A percentile compares a stretch with the other conserved stretches of the same genome.
phyloP scores from a whole-genome alignment of 75 land plant species.

The Picea sitchensis region DNA sequence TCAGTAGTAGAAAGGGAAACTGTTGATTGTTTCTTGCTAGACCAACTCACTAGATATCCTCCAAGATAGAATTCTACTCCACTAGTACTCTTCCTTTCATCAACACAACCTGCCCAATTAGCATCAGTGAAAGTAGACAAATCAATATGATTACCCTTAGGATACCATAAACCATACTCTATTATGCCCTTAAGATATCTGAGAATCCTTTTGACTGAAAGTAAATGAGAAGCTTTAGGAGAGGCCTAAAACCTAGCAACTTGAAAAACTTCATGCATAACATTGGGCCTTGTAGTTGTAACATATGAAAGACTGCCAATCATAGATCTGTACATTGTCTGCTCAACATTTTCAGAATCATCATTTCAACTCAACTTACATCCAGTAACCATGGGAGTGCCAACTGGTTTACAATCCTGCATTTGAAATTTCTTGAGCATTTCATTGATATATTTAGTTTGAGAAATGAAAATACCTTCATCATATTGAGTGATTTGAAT shows the following conservation, averaged over 20 bases:
- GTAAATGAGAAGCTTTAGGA: not conserved
- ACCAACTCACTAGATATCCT: not conserved
- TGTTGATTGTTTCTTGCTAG: constrained; percentile 1
- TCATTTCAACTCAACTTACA: not conserved
- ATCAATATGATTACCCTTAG: not conserved
- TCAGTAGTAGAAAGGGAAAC: constrained; percentile 11
- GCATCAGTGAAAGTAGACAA: constrained; percentile 3
- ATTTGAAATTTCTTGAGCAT: not conserved
- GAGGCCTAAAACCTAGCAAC: not conserved
- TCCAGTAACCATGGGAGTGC: not conserved
- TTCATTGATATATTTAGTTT: not conserved
- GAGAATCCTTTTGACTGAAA: not conserved
- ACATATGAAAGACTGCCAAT: not conserved
- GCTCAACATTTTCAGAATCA: not conserved
- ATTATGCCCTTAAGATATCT: constrained; percentile 9
- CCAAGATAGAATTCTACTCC: constrained; percentile 2
- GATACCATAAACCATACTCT: constrained; percentile 8
- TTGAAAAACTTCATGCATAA: not conserved
- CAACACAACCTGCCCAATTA: constrained; percentile 10
- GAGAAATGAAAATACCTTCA: not conserved
- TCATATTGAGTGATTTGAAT: not conserved
- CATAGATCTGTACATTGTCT: not conserved
- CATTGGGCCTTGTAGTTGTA: not conserved
- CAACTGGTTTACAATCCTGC: not conserved
- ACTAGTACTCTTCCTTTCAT: constrained; percentile 2